Evolutionary conservation across 2,329 filamentous ascomycete genomes (phyloP).

Genomic region (Paracamarosporium sp.): DNA sequence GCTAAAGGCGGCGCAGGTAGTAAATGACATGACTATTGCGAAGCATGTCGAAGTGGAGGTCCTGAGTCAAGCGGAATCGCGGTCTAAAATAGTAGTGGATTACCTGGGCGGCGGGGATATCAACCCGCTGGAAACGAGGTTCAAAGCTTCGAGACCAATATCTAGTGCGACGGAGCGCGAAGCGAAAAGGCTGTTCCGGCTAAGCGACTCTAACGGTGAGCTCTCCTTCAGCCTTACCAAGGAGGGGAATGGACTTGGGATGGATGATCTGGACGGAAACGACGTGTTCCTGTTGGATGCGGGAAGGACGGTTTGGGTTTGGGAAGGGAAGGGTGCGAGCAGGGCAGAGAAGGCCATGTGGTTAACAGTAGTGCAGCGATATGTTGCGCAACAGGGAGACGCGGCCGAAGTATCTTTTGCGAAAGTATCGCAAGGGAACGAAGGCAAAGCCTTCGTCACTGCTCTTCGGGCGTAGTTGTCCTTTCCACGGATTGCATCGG

Average conservation of each 20-base stretch:
- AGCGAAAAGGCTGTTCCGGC: conserved; percentile 62
- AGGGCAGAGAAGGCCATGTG: conserved; percentile 65
- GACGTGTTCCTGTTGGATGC: conserved; percentile 70
- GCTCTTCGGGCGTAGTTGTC: conserved; percentile 47
- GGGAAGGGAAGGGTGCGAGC: conserved; percentile 68
- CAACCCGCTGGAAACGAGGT: conserved; percentile 54
- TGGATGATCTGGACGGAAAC: conserved; percentile 61
- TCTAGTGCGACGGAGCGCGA: conserved; percentile 26
- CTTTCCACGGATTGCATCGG: neutral
- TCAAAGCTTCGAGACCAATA: conserved; percentile 54
- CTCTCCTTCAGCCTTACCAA: conserved; percentile 66
- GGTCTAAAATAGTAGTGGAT: conserved; percentile 62
- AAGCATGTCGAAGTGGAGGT: conserved; percentile 72
- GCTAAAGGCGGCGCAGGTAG: conserved; percentile 70
- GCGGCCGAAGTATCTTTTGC: conserved; percentile 57
- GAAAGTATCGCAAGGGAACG: conserved; percentile 64
- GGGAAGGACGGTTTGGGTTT: conserved; percentile 68
- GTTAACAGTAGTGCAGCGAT: conserved; percentile 66
- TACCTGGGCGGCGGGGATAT: conserved; percentile 43
- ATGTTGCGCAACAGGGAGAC: conserved; percentile 55
- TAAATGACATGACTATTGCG: conserved; percentile 68
- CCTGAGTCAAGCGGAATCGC: conserved; percentile 65
- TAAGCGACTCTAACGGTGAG: conserved; percentile 67
- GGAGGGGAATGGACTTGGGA: conserved; percentile 56
- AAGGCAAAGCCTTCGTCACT: conserved; percentile 60